These are phyloP conservation scores for Phascolomyces articulosus DNA, from an alignment of 371 early-diverging fungal species.

Conservation along the genomic window DNA sequence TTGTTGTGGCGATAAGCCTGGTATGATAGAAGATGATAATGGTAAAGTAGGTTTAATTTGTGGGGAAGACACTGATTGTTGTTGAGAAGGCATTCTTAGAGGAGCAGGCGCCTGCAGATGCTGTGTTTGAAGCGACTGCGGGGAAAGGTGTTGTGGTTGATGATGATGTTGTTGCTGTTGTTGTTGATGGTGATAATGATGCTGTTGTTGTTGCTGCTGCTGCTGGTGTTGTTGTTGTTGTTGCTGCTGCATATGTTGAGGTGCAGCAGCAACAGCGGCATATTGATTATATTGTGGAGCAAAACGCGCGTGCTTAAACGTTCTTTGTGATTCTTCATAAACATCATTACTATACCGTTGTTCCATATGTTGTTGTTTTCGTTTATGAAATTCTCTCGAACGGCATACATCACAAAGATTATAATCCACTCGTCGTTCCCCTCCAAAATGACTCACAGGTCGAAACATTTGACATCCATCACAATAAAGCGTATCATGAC, in stretches of 20 bases:
- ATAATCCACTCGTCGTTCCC: conserved; percentile 5
- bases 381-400: conserved; percentile 16
- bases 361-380: conserved; percentile 10
- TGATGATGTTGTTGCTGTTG: conserved; percentile 18
- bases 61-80: conserved; percentile 3
- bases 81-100: conserved; percentile 2
- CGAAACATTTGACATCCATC: conserved; percentile 8
- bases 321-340: background rate
- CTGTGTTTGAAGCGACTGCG: conserved; percentile 13
- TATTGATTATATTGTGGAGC: background rate
- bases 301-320: conserved; percentile 9
- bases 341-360: conserved; percentile 6
- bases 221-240: background rate
- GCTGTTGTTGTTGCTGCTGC: conserved; percentile 11
- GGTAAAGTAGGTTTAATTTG: conserved; percentile 11
- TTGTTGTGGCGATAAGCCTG: background rate
- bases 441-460: conserved; percentile 3
- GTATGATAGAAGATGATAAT: conserved; percentile 11
- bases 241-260: conserved; percentile 1
- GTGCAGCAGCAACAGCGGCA: background rate
- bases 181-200: conserved; percentile 11
- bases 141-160: conserved; percentile 11
- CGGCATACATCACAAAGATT: conserved; percentile 12
- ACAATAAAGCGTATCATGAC: conserved; percentile 6
- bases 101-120: conserved; percentile 11